phyloP scores from a whole-genome alignment of 768 basidiomycete genomes.

The Exidia glandulosa region DNA sequence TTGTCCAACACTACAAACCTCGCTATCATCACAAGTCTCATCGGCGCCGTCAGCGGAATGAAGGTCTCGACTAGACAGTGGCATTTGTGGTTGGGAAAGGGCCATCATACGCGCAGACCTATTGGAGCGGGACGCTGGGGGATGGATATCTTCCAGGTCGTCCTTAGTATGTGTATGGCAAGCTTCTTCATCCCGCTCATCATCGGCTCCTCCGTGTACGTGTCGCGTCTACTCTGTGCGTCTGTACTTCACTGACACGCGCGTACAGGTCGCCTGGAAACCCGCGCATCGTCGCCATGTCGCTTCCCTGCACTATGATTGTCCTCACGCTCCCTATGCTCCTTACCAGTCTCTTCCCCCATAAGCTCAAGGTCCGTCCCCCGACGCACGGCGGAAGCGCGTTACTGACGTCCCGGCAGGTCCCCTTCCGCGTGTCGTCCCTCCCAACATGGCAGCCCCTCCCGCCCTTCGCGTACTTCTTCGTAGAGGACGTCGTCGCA shows the following conservation, averaged over 20 bases:
- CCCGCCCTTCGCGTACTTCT: constrained; percentile 19
- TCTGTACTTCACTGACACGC: background rate
- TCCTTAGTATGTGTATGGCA: constrained; percentile 14
- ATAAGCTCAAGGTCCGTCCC: constrained; percentile 12
- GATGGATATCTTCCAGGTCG: constrained; percentile 16
- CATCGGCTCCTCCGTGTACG: constrained; percentile 20
- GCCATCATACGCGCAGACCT: constrained; percentile 14
- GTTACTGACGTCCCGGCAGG: too few species aligned
- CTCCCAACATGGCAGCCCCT: constrained; percentile 15
- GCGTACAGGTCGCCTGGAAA: constrained; percentile 14
- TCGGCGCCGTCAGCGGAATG: constrained; percentile 20
- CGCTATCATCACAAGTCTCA: constrained; percentile 21
- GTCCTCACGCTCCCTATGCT: constrained; percentile 17
- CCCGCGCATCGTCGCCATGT: constrained; percentile 16
- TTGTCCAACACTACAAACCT: constrained; percentile 19
- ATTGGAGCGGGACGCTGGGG: constrained; percentile 20
- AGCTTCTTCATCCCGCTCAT: constrained; percentile 19
- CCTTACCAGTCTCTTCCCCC: constrained; percentile 17
- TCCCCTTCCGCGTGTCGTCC: constrained; percentile 21
- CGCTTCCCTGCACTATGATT: constrained; percentile 19
- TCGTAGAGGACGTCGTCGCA: constrained; percentile 21
- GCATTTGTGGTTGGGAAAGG: constrained; percentile 14
- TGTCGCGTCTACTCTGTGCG: background rate
- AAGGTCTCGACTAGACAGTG: constrained; percentile 17
- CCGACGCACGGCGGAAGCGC: too few species aligned